These are phyloP conservation scores for Sequoia sempervirens DNA, from an alignment of 75 land plant genomes.

Conservation along the genomic window DNA sequence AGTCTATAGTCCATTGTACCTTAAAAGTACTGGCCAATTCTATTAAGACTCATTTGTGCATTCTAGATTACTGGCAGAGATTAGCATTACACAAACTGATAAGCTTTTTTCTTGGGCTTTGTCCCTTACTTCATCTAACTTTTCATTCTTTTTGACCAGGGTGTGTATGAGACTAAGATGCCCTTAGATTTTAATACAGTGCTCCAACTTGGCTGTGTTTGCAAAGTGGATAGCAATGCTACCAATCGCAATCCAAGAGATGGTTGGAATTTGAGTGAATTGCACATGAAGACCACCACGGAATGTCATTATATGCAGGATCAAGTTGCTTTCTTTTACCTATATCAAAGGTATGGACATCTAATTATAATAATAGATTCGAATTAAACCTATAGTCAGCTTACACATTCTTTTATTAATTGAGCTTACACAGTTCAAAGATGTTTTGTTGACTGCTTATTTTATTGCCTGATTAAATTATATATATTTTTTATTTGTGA, in stretches of 20 bases:
- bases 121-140: background rate
- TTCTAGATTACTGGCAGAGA: background rate
- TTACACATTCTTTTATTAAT: background rate
- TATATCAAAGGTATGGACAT: constrained; percentile 77
- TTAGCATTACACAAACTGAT: background rate
- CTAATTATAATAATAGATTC: background rate
- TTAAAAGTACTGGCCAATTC: background rate
- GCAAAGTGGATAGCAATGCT: constrained; percentile 70
- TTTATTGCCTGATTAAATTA: background rate
- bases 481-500: background rate
- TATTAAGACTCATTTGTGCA: background rate
- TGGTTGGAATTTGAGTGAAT: constrained; percentile 72
- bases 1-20: background rate
- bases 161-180: constrained; percentile 92
- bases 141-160: constrained; percentile 35
- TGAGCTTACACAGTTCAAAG: background rate
- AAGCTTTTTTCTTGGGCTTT: background rate
- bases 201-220: constrained; percentile 92
- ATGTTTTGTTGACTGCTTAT: background rate
- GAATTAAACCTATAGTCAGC: background rate
- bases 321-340: constrained; percentile 61
- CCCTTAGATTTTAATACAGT: constrained; percentile 60
- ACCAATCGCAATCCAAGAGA: constrained; percentile 49
- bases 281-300: constrained; percentile 95
- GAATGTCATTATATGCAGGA: constrained; percentile 80